Evolutionary conservation across 805 yeast species (phyloP).

Genomic region (Yamadazyma kitorensis): DNA sequence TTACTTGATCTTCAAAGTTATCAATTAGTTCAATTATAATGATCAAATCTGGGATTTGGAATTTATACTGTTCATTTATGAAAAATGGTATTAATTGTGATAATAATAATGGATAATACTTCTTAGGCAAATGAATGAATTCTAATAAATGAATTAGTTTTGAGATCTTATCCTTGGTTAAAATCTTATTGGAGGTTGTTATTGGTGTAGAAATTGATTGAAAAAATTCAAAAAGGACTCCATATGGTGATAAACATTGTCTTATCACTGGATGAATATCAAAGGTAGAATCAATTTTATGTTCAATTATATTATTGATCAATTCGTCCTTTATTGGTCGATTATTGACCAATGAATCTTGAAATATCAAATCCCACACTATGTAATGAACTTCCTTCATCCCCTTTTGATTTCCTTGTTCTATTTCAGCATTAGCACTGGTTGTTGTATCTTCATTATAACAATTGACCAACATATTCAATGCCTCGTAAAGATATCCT

Average conservation of each 20-base stretch:
- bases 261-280: slow-evolving; percentile 55
- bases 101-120: slow-evolving; percentile 47
- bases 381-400: slow-evolving; percentile 47
- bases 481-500: slow-evolving; percentile 60
- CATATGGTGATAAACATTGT: slow-evolving; percentile 72
- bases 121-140: slow-evolving; percentile 44
- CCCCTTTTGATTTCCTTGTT: slow-evolving; percentile 20
- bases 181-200: slow-evolving; percentile 18
- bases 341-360: slow-evolving; percentile 52
- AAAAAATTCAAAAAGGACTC: slow-evolving; percentile 54
- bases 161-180: slow-evolving; percentile 27
- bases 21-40: slow-evolving; percentile 39
- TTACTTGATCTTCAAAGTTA: slow-evolving; percentile 25
- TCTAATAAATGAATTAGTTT: slow-evolving; percentile 48
- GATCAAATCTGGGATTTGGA: slow-evolving; percentile 31
- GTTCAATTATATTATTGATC: slow-evolving; percentile 46
- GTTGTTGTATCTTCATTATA: slow-evolving; percentile 40
- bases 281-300: slow-evolving; percentile 29
- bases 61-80: slow-evolving; percentile 11
- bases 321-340: slow-evolving; percentile 55
- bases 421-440: slow-evolving; percentile 6
- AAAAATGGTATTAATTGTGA: slow-evolving; percentile 48
- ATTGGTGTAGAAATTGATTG: slow-evolving; percentile 17
- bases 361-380: slow-evolving; percentile 61
- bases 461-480: slow-evolving; percentile 61